phyloP scores from a whole-genome alignment of 2,329 filamentous ascomycete genomes.

The Talaromyces atroroseus region DNA sequence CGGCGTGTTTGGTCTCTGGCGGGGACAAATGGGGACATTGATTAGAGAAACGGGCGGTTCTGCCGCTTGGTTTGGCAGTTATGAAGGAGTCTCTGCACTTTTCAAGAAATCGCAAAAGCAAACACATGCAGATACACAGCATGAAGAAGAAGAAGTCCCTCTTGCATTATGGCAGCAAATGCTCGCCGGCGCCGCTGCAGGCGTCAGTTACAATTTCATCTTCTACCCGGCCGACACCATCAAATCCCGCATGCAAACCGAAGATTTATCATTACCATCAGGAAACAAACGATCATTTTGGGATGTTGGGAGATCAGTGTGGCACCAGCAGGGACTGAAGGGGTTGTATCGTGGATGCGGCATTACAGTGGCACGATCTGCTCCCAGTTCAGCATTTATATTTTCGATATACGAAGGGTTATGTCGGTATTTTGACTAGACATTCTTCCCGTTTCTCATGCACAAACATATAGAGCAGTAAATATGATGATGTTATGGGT shows the following conservation, averaged over 20 bases:
- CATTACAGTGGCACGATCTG: constrained; percentile 80
- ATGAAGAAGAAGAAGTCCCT: constrained; percentile 30
- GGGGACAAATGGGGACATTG: constrained; percentile 86
- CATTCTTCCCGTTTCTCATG: not conserved
- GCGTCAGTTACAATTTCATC: constrained; percentile 91
- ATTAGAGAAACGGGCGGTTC: constrained; percentile 91
- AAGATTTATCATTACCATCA: constrained; percentile 49
- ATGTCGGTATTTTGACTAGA: constrained; percentile 57
- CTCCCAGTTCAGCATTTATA: constrained; percentile 95
- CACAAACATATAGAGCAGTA: not conserved
- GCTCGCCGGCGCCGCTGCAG: constrained; percentile 76
- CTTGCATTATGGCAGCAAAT: constrained; percentile 84
- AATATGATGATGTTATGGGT: not conserved
- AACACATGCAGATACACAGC: not conserved
- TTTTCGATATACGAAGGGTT: constrained; percentile 92
- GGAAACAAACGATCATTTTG: constrained; percentile 60
- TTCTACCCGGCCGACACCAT: constrained; percentile 98
- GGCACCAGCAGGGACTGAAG: constrained; percentile 71
- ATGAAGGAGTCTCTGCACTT: constrained; percentile 69
- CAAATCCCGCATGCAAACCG: constrained; percentile 94
- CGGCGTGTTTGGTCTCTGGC: constrained; percentile 85
- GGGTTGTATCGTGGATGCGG: constrained; percentile 92
- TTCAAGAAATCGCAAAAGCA: constrained; percentile 52
- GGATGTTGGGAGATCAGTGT: constrained; percentile 67
- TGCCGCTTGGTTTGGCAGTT: constrained; percentile 90